Percentiles rank a stretch among this genome's conserved stretches.
Conservation (phyloP, 345 rosid species). For the Combretum micranthum region DNA sequence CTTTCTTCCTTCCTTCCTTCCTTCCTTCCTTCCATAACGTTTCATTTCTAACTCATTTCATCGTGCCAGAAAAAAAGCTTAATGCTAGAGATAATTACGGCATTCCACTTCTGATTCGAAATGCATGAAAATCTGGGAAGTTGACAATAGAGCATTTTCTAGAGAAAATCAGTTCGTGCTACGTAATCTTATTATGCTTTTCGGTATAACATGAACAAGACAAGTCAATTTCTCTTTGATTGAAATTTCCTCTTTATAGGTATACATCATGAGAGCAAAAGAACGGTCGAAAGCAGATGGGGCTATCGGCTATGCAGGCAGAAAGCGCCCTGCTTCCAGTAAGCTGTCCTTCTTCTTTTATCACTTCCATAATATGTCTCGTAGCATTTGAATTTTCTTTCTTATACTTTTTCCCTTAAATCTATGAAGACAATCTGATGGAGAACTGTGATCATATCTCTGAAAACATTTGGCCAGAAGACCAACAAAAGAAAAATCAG, state of each 20-base stretch:
- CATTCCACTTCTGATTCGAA: too few species aligned
- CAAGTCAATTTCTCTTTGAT: too few species aligned
- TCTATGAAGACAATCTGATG: conserved; percentile 1
- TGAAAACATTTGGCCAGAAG: background rate
- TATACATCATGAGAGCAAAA: conserved; percentile 10
- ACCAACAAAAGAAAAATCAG: conserved; percentile 1
- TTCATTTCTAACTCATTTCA: too few species aligned
- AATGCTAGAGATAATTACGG: background rate
- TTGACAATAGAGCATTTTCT: too few species aligned
- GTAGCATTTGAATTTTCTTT: background rate
- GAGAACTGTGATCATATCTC: conserved; percentile 5
- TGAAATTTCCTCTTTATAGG: conserved; percentile 5
- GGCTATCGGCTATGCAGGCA: conserved; percentile 6
- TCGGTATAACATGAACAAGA: too few species aligned
- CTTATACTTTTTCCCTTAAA: background rate
- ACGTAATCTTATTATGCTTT: too few species aligned
- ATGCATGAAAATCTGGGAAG: too few species aligned
- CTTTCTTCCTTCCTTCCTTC: too few species aligned
- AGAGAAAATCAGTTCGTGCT: too few species aligned
- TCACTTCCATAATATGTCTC: background rate
- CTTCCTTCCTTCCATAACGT: too few species aligned
- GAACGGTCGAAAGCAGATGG: conserved; percentile 1
- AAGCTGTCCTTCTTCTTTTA: background rate
- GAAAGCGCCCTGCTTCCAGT: conserved; percentile 9
- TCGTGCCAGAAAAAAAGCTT: too few species aligned